Conservation (phyloP, 2,329 filamentous ascomycete genomes). For the Epichloe coenophiala region DNA sequence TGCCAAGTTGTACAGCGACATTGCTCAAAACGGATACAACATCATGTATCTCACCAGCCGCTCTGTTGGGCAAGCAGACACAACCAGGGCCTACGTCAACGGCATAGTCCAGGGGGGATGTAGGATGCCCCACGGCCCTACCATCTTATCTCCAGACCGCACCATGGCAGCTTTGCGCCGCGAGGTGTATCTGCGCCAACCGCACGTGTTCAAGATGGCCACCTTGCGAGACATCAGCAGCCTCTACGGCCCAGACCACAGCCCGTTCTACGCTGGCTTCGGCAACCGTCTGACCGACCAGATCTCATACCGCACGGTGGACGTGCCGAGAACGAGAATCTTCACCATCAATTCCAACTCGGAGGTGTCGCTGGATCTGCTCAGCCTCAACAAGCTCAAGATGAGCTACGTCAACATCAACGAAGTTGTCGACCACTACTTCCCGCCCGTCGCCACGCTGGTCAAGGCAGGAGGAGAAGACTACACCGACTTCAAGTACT, state of each 20-base stretch:
- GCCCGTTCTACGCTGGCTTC: slow-evolving; percentile 92
- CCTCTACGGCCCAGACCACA: slow-evolving; percentile 63
- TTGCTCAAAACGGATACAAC: slow-evolving; percentile 91
- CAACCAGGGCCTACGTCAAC: slow-evolving; percentile 75
- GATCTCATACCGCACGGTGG: slow-evolving; percentile 87
- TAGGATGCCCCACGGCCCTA: slow-evolving; percentile 74
- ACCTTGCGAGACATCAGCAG: slow-evolving; percentile 88
- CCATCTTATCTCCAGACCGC: slow-evolving; percentile 87
- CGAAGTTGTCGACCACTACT: slow-evolving; percentile 96
- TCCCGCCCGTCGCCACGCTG: slow-evolving; percentile 78
- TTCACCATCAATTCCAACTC: slow-evolving; percentile 99
- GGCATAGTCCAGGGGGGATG: slow-evolving; percentile 86
- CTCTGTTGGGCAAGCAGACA: slow-evolving; percentile 87
- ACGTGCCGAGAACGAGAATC: slow-evolving; percentile 85
- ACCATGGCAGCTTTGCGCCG: slow-evolving; percentile 86
- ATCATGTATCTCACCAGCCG: slow-evolving; percentile 96
- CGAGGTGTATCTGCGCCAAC: slow-evolving; percentile 90
- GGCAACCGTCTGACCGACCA: slow-evolving; percentile 95
- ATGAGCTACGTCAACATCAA: slow-evolving; percentile 95
- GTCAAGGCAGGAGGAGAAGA: slow-evolving; percentile 84
- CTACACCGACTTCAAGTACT: slow-evolving; percentile 95
- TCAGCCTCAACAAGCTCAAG: slow-evolving; percentile 87
- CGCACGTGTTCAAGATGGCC: slow-evolving; percentile 99
- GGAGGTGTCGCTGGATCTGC: slow-evolving; percentile 80
- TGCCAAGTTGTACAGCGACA: slow-evolving; percentile 94